Percentiles rank a stretch among this genome's conserved stretches.
phyloP scores from a whole-genome alignment of 148 eudicot genomes.

The Nepenthes mirabilis region DNA sequence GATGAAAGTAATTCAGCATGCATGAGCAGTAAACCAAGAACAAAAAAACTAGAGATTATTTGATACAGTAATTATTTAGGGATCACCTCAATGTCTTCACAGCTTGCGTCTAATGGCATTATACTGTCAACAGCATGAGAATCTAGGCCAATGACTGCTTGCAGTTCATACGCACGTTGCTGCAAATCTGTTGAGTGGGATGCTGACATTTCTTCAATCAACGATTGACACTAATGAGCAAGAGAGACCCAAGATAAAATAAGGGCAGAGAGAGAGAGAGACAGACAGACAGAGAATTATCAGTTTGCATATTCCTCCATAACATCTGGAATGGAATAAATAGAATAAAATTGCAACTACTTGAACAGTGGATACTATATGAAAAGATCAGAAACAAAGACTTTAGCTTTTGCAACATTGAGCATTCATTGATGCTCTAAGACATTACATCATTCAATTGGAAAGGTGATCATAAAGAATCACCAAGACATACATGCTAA shows the following conservation, averaged over 20 bases:
- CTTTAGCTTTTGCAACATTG: too few species aligned
- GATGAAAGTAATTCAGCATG: neutral
- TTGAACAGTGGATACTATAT: too few species aligned
- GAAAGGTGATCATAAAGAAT: too few species aligned
- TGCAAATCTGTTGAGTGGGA: conserved; percentile 96
- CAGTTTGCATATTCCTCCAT: neutral
- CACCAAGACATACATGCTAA: too few species aligned
- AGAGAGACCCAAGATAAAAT: conserved; percentile 12
- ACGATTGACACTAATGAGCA: conserved; percentile 61
- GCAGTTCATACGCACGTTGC: conserved; percentile 97
- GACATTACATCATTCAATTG: too few species aligned
- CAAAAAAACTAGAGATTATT: neutral
- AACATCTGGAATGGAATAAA: too few species aligned
- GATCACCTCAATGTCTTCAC: conserved; percentile 89
- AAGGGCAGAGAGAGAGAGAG: neutral
- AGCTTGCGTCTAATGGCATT: conserved; percentile 85
- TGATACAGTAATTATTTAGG: neutral
- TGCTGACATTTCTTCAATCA: conserved; percentile 82
- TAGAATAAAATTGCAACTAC: too few species aligned
- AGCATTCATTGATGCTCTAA: too few species aligned
- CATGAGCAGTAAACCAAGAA: neutral
- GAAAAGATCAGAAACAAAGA: too few species aligned
- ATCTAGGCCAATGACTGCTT: conserved; percentile 59
- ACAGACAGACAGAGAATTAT: neutral
- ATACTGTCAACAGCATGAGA: conserved; percentile 48